Evolutionary conservation across 768 basidiomycete genomes (phyloP).

Genomic region (Macrolepiota albuminosa): DNA sequence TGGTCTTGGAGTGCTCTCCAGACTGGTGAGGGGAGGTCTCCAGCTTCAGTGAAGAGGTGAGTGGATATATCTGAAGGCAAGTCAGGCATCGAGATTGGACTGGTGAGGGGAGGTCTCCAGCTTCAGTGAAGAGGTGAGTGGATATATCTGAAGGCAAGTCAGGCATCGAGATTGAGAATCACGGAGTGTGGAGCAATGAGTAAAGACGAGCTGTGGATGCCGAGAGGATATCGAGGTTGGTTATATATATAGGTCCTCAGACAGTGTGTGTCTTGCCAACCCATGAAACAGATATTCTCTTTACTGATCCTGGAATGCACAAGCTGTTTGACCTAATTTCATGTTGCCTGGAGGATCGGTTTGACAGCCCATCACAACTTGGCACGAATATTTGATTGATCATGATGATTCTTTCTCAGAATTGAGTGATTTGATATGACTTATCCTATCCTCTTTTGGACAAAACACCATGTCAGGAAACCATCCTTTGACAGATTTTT

Average conservation of each 20-base stretch:
- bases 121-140: constrained; percentile 20
- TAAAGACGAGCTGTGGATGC: neutral
- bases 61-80: constrained; percentile 7
- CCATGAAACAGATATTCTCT: neutral
- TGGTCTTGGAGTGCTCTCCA: constrained; percentile 31
- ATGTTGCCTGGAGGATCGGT: neutral
- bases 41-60: constrained; percentile 23
- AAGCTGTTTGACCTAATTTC: neutral
- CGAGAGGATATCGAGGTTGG: neutral
- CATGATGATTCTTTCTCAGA: neutral
- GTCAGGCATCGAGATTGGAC: too few relatives aligned
- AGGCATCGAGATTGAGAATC: constrained; percentile 9
- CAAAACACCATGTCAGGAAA: neutral
- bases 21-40: constrained; percentile 31
- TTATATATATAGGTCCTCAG: neutral
- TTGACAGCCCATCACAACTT: neutral
- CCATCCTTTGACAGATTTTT: neutral
- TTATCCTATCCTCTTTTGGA: neutral
- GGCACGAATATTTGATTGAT: neutral
- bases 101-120: constrained; percentile 29
- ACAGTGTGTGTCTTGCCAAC: constrained; percentile 1
- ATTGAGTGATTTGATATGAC: neutral
- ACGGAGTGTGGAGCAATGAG: neutral
- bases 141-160: constrained; percentile 5
- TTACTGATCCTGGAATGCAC: neutral